phyloP scores from a whole-genome alignment of 768 basidiomycete species.

The Botryobasidium botryosum region DNA sequence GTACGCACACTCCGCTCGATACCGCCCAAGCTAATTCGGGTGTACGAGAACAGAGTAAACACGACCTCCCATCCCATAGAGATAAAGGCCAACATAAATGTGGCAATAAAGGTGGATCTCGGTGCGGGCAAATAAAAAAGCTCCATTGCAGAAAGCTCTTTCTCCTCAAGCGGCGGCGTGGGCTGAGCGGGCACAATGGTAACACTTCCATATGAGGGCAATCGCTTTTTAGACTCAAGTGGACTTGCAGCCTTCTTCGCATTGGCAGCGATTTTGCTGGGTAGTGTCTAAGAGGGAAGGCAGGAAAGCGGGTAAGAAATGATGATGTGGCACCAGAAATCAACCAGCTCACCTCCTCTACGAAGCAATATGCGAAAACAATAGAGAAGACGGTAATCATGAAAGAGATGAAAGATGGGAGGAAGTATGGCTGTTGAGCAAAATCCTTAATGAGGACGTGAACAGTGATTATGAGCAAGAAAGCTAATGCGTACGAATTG shows the following conservation, averaged over 20 bases:
- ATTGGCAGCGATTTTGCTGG: not conserved
- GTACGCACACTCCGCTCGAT: conserved; percentile 37
- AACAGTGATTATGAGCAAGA: not conserved
- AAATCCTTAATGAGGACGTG: not conserved
- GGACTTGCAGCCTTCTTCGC: not conserved
- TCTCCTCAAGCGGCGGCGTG: too few species aligned
- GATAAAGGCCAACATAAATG: conserved; percentile 30
- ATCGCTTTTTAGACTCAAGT: too few species aligned
- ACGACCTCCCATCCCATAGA: conserved; percentile 43
- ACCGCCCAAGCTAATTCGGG: conserved; percentile 38
- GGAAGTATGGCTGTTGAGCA: conserved; percentile 7
- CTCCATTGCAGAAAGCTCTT: too few species aligned
- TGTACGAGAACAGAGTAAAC: conserved; percentile 53
- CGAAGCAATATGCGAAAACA: not conserved
- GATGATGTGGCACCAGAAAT: not conserved
- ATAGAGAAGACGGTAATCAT: conserved; percentile 1
- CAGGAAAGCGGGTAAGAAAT: not conserved
- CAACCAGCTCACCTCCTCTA: conserved; percentile 8
- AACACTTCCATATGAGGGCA: too few species aligned
- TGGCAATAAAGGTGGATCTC: conserved; percentile 4
- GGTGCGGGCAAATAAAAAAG: conserved; percentile 7
- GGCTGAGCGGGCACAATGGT: too few species aligned
- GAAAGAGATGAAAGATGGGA: conserved; percentile 5
- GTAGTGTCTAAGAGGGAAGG: not conserved
- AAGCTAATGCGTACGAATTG: conserved; percentile 1